A percentile compares a stretch with the other conserved stretches of the same genome.
phyloP scores from a whole-genome alignment of 768 basidiomycete genomes.

The Rhizopogon vinicolor region DNA sequence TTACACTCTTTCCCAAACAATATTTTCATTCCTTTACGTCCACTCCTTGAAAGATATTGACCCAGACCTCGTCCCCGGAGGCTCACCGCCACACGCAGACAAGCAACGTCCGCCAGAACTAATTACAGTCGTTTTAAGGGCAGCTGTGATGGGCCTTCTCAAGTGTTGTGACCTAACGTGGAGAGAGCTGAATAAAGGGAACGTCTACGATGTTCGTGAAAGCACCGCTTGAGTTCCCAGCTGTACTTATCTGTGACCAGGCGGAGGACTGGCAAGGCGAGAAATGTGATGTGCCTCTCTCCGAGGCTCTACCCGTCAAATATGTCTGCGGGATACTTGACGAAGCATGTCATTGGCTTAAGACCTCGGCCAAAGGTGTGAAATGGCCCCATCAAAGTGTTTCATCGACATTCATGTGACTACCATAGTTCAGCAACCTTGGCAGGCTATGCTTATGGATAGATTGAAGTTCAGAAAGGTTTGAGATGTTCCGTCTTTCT shows the following conservation, averaged over 20 bases:
- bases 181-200: slow-evolving; percentile 74
- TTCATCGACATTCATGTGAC: not conserved
- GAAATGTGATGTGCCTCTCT: slow-evolving; percentile 75
- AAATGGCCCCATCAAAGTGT: not conserved
- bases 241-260: slow-evolving; percentile 33
- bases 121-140: slow-evolving; percentile 61
- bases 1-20: slow-evolving; percentile 79
- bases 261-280: slow-evolving; percentile 89
- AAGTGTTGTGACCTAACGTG: slow-evolving; percentile 83
- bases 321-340: slow-evolving; percentile 53
- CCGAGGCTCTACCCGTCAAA: slow-evolving; percentile 56
- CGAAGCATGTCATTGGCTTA: slow-evolving; percentile 59
- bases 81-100: slow-evolving; percentile 27
- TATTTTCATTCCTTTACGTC: slow-evolving; percentile 74
- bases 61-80: slow-evolving; percentile 40
- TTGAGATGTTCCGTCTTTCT: not conserved
- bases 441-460: not conserved
- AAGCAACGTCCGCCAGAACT: slow-evolving; percentile 54
- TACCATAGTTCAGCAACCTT: not conserved
- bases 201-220: slow-evolving; percentile 68
- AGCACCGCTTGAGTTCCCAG: slow-evolving; percentile 7
- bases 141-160: slow-evolving; percentile 61
- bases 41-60: slow-evolving; percentile 61
- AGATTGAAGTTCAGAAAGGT: not conserved
- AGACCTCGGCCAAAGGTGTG: slow-evolving; percentile 38